Conservation (phyloP, 129 eudicot species). For the Artemisia annua region DNA sequence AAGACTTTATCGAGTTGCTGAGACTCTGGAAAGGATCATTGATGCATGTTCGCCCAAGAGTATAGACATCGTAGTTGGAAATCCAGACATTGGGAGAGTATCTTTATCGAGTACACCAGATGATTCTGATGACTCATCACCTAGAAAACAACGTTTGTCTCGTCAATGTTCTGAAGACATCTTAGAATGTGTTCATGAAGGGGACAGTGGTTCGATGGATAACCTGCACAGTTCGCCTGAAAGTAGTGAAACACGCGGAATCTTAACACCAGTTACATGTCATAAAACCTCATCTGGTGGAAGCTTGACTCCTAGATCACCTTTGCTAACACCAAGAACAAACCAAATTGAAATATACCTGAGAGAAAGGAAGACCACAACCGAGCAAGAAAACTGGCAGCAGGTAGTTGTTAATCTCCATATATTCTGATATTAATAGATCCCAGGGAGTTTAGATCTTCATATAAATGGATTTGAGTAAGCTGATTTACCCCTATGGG, state of each 20-base stretch:
- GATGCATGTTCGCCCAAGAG: conserved; percentile 81
- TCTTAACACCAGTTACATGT: conserved; percentile 40
- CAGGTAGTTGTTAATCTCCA: conserved; percentile 45
- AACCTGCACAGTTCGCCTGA: conserved; percentile 43
- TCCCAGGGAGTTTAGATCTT: background rate
- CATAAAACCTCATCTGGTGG: conserved; percentile 62
- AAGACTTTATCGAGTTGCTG: conserved; percentile 86
- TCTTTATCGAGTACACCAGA: conserved; percentile 55
- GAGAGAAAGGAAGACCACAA: conserved; percentile 56
- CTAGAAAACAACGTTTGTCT: conserved; percentile 42
- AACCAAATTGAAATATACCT: conserved; percentile 72
- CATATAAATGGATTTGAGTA: background rate
- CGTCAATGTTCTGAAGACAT: conserved; percentile 46
- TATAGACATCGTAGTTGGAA: conserved; percentile 45
- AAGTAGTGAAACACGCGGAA: conserved; percentile 40
- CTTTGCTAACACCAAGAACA: conserved; percentile 74
- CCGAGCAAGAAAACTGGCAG: conserved; percentile 76
- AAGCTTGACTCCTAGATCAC: conserved; percentile 89
- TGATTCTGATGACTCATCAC: conserved; percentile 58
- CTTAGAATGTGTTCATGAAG: conserved; percentile 51
- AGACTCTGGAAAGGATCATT: conserved; percentile 78
- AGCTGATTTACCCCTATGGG: background rate
- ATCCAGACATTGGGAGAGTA: conserved; percentile 52
- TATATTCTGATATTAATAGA: background rate
- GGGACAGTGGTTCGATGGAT: conserved; percentile 47